Evolutionary conservation across 2,329 filamentous ascomycete species (phyloP), one percentile per base, ranked within the genome.

Genomic region (Penicillium sp.): DNA sequence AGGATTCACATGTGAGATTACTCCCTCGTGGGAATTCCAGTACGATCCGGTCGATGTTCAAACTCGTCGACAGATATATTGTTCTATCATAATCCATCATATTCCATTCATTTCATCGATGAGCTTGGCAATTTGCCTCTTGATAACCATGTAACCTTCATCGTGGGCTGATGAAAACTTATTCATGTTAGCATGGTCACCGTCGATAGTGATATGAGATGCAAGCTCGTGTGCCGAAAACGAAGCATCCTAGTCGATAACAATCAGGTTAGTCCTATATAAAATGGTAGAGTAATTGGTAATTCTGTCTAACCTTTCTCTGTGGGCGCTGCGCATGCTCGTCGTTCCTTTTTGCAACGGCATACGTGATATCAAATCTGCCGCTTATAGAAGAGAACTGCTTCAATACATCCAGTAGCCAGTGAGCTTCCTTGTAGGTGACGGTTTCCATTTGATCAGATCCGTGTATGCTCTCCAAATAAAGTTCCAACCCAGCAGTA

Each of bases 391-490:
- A 41, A 2, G 31, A 13, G 16, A 42, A 51, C 7, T 18, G 14
- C n/a, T 44, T 26, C 17, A 51, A 34, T 11, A 23, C 28, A 28
- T 26, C 32, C 2, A 49, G 11, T 16, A 47, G 26, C 45, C 43
- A 51, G 2, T 28, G 26, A 11, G 45, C 48, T 39, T 51, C 45
- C 19, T 47, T 33, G 8, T 9, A 56, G n/a, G 19, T 36, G 3
- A 36, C 26, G 21, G 19, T 45, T 13, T 36, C 28, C 15, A 43
- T 33, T 39, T 47, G 38, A 23, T 48, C 55, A 18, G 64, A 64
- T n/a, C 57, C 58, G 5, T 57, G 42, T 3, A 65, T 43, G 17
- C 50, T 60, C 2, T 56, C 56, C 10, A 63, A 58, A 11, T 59
- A 35, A 26, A 47, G 36, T 16, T 56, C 50, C n/a, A 67, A 58